phyloP scores from a whole-genome alignment of 2,329 filamentous ascomycete species.

The Chalara sp. region DNA sequence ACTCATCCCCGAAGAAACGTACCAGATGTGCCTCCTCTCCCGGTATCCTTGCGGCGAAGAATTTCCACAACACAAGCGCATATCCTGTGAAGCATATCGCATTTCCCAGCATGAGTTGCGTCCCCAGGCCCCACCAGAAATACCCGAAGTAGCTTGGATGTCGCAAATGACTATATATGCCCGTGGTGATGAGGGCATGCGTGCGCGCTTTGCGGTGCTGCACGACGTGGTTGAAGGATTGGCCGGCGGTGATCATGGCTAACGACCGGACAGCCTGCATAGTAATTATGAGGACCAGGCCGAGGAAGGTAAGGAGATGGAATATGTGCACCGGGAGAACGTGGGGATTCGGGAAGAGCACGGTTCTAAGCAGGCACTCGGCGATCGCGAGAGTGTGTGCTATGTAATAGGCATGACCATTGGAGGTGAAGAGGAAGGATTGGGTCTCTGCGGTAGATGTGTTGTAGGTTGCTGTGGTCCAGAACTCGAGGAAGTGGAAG shows the following conservation, averaged over 20 bases:
- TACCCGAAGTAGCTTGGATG: constrained; percentile 97
- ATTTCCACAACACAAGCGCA: constrained; percentile 70
- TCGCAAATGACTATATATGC: constrained; percentile 68
- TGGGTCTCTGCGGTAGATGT: constrained; percentile 63
- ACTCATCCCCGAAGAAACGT: constrained; percentile 79
- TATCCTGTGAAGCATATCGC: constrained; percentile 70
- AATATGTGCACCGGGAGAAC: constrained; percentile 20
- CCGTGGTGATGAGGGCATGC: constrained; percentile 76
- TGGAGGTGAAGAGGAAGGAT: constrained; percentile 77
- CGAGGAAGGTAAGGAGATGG: constrained; percentile 40
- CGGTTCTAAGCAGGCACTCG: constrained; percentile 61
- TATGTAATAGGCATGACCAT: constrained; percentile 77
- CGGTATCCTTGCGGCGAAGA: constrained; percentile 70
- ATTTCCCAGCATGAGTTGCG: constrained; percentile 86
- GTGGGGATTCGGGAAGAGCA: constrained; percentile 41
- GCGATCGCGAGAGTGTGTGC: constrained; percentile 70
- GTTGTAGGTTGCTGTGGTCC: constrained; percentile 80
- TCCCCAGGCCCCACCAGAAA: constrained; percentile 97
- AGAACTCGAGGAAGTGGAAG: constrained; percentile 98
- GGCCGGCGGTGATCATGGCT: constrained; percentile 84
- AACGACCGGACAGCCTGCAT: constrained; percentile 73
- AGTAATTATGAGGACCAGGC: constrained; percentile 54
- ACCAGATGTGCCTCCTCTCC: constrained; percentile 75
- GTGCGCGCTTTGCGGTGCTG: constrained; percentile 60
- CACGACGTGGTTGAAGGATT: constrained; percentile 86